phyloP scores from a whole-genome alignment of 1,139 yeast genomes.

The Komagataea norvegica region DNA sequence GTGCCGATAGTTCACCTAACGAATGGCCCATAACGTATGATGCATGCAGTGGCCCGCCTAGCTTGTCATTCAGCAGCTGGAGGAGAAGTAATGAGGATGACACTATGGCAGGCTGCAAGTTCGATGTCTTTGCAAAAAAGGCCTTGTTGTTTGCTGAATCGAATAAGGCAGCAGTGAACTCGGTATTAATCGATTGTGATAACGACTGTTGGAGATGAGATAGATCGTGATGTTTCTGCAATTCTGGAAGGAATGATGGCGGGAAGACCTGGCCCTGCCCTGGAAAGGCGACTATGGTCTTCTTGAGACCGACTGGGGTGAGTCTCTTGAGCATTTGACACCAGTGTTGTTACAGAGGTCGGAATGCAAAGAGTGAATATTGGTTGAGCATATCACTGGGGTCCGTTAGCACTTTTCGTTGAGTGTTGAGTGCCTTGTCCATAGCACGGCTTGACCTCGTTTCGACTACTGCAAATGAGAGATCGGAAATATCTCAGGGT shows the following conservation, averaged over 20 bases:
- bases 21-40: slow-evolving; percentile 49
- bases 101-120: slow-evolving; percentile 49
- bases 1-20: slow-evolving; percentile 51
- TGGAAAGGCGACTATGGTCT: slow-evolving; percentile 19
- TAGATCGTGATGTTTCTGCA: slow-evolving; percentile 2
- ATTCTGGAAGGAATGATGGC: slow-evolving; percentile 1
- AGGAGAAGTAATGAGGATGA: slow-evolving; percentile 35
- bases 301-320: background rate
- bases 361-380: background rate
- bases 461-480: no score
- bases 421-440: no score
- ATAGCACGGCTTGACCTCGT: no score
- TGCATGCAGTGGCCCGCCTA: slow-evolving; percentile 28
- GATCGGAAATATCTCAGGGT: no score
- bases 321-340: background rate
- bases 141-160: background rate
- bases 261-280: slow-evolving; percentile 23
- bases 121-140: slow-evolving; percentile 30
- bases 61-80: slow-evolving; percentile 25
- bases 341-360: background rate
- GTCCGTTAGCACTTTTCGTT: no score
- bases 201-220: background rate
- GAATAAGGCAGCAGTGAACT: slow-evolving; percentile 6
- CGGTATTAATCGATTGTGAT: background rate
- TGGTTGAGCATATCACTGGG: background rate